Evolutionary conservation across 2,329 filamentous ascomycete species (phyloP), one percentile per base, ranked within the genome.

Genomic region (Lecanicillium sp.): DNA sequence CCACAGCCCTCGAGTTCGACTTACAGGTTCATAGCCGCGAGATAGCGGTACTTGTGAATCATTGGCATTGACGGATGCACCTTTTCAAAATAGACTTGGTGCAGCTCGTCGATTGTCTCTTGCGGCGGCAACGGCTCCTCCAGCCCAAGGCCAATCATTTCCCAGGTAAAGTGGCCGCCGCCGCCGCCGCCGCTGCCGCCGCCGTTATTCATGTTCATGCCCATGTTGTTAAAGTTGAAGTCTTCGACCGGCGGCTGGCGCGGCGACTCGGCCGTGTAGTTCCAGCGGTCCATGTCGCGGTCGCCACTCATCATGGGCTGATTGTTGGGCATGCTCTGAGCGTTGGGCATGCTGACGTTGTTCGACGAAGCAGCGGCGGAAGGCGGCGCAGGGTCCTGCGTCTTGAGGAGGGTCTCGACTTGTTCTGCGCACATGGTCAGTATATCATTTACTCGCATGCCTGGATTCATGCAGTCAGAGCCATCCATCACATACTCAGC

Each of bases 331-430:
- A 41, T 46, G 56, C 46, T 53, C 40, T 42, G 28, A 27, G 50
- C 39, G 14, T 56, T 45, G 20, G 56, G 37, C 29, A 56, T 47
- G 29, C 40, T 44, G 13, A 62, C 50, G 25, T 53, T 49, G 49
- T 60, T 62, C 41, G 33, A 33, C 11, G 47, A 45, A n/a, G n/a
- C n/a, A n/a, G n/a, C n/a, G 22, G 7, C 22, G 22, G 7, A 7
- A 10, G 49, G 36, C n/a, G 46, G 53, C 36, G 52, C 52, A 19
- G 71, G 61, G 39, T 87, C 84, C 55, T 94, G 84, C 5, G 78
- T 86, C 65, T 90, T 94, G 44, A 96, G 68, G 40, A 96, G 66
- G 2, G 84, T 92, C 68, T 96, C 90, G 40, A 97, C 89, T 72
- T 96, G 89, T 59, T 90, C 87, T 94, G n/a, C n/a, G n/a, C n/a